phyloP scores from a whole-genome alignment of 345 rosid genomes.

The Brassica juncea region DNA sequence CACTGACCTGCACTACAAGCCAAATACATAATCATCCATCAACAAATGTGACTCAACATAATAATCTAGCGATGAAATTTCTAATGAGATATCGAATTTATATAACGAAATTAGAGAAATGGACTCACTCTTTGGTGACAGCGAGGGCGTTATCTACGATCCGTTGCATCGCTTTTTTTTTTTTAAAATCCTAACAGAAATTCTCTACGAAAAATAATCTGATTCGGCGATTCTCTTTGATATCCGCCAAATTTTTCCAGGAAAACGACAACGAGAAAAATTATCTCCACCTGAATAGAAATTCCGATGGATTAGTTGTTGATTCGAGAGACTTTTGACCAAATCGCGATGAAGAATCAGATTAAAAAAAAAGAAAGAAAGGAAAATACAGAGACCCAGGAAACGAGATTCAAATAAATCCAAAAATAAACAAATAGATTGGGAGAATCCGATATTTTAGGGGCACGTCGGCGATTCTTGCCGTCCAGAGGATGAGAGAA shows the following conservation, averaged over 20 bases:
- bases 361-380: not conserved
- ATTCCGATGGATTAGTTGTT: not conserved
- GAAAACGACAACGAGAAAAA: constrained; percentile 25
- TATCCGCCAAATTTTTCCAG: not conserved
- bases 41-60: not conserved
- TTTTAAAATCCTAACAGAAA: not conserved
- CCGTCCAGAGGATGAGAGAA: constrained; percentile 38
- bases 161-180: constrained; percentile 56
- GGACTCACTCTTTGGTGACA: constrained; percentile 85
- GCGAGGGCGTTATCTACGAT: constrained; percentile 87
- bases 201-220: not conserved
- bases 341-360: not conserved
- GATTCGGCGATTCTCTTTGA: not conserved
- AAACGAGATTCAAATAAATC: constrained; percentile 11
- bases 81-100: not conserved
- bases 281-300: constrained; percentile 21
- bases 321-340: not conserved
- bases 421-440: not conserved
- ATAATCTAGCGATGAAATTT: not conserved
- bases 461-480: constrained; percentile 49
- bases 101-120: constrained; percentile 21
- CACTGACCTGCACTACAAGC: constrained; percentile 74
- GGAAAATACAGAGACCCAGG: constrained; percentile 32
- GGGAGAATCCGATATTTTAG: constrained; percentile 28
- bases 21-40: constrained; percentile 16